A percentile compares a stretch with the other conserved stretches of the same genome.
phyloP scores from a whole-genome alignment of 108 stramenopile species.

The Parietichytrium sp. region DNA sequence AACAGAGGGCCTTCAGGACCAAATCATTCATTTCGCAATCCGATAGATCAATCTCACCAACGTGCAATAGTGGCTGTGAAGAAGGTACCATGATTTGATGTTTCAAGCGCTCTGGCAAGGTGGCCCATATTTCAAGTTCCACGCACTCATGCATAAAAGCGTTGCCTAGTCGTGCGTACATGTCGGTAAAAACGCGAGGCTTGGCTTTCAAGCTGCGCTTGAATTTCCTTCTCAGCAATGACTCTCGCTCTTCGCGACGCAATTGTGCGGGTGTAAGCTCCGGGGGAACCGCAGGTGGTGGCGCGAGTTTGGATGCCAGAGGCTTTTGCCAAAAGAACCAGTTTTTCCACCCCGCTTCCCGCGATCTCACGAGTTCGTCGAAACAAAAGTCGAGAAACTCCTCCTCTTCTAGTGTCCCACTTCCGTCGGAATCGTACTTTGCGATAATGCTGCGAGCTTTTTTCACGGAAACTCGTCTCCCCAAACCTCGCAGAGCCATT shows the following conservation, averaged over 20 bases:
- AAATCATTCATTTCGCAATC: slow-evolving; percentile 12
- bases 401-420: background rate
- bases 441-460: background rate
- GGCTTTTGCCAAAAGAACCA: background rate
- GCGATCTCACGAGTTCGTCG: background rate
- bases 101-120: background rate
- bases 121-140: background rate
- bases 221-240: background rate
- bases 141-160: slow-evolving; percentile 33
- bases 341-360: background rate
- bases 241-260: slow-evolving; percentile 13
- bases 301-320: background rate
- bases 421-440: background rate
- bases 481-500: background rate
- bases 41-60: slow-evolving; percentile 20
- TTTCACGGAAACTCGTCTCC: background rate
- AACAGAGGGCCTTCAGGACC: background rate
- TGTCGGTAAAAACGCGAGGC: slow-evolving; percentile 2
- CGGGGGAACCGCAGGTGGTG: slow-evolving; percentile 10
- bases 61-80: slow-evolving; percentile 17
- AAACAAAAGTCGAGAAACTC: slow-evolving; percentile 34
- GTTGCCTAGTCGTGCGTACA: background rate
- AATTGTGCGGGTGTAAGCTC: background rate
- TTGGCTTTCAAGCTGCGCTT: background rate
- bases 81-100: background rate